Evolutionary conservation across 2,329 filamentous ascomycete species (phyloP).

Genomic region (Mycogone perniciosa): DNA sequence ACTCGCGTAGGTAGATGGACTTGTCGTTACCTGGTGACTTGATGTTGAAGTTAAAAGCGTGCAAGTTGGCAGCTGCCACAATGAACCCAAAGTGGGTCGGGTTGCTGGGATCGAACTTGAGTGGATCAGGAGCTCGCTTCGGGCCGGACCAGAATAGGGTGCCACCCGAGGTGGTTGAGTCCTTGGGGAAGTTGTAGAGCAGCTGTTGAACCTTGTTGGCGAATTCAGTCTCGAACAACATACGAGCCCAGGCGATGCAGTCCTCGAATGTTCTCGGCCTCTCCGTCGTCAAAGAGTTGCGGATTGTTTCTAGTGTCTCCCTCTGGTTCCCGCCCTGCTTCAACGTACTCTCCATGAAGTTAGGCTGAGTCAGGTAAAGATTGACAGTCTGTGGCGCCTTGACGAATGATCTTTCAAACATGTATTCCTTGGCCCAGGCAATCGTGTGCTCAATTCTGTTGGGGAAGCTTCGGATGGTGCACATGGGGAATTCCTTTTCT

Average conservation of each 20-base stretch:
- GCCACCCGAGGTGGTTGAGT: constrained; percentile 79
- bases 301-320: constrained; percentile 82
- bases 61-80: constrained; percentile 81
- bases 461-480: constrained; percentile 92
- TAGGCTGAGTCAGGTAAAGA: constrained; percentile 82
- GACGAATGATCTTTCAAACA: constrained; percentile 91
- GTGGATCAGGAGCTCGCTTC: constrained; percentile 87
- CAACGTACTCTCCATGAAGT: constrained; percentile 79
- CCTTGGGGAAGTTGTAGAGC: constrained; percentile 94
- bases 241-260: constrained; percentile 90
- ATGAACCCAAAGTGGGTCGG: constrained; percentile 84
- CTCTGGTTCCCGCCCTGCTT: constrained; percentile 96
- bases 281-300: constrained; percentile 84
- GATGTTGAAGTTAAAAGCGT: constrained; percentile 97
- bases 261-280: constrained; percentile 91
- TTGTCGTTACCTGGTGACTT: constrained; percentile 67
- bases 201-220: constrained; percentile 95
- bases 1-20: constrained; percentile 67
- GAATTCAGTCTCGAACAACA: constrained; percentile 93
- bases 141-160: constrained; percentile 97
- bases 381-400: constrained; percentile 93
- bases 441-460: constrained; percentile 99
- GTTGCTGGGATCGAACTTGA: constrained; percentile 83
- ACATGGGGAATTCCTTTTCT: constrained; percentile 99
- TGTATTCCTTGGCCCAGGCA: constrained; percentile 84